Conservation (phyloP, 2,329 filamentous ascomycete species). For the Rasamsonia emersonii region DNA sequence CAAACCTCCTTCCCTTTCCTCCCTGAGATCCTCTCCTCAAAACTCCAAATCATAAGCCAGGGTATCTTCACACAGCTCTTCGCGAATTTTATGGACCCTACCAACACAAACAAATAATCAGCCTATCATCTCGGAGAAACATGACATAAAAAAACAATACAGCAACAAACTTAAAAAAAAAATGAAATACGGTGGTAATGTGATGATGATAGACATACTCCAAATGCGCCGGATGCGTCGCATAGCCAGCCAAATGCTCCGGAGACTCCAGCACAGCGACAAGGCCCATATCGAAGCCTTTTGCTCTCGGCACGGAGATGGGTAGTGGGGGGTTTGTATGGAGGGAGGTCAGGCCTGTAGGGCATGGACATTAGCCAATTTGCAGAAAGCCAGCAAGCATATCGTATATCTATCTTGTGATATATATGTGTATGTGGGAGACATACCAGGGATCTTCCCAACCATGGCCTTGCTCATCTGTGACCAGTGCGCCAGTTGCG, state of each 20-base stretch:
- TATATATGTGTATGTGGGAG: background rate
- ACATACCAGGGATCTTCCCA: constrained; percentile 32
- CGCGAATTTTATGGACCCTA: constrained; percentile 32
- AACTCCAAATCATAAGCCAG: constrained; percentile 37
- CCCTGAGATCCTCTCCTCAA: too few species aligned
- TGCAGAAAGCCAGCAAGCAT: background rate
- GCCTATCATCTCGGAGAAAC: constrained; percentile 3
- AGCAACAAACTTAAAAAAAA: constrained; percentile 1
- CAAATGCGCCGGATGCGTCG: constrained; percentile 37
- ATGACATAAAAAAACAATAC: too few species aligned
- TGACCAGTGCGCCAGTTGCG: constrained; percentile 25
- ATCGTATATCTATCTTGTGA: background rate
- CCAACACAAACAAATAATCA: constrained; percentile 3
- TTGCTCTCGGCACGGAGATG: constrained; percentile 32
- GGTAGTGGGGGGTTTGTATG: constrained; percentile 29
- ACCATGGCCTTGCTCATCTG: constrained; percentile 28
- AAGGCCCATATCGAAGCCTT: constrained; percentile 39
- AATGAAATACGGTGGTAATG: too few species aligned
- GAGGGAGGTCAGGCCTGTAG: constrained; percentile 24
- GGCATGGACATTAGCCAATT: background rate
- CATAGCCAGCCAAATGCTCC: constrained; percentile 36
- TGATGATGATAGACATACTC: too few species aligned
- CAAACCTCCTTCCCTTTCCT: constrained; percentile 3
- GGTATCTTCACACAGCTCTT: constrained; percentile 34
- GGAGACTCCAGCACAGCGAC: constrained; percentile 38